Conservation (phyloP, 305 asterid species). For the Caryopteris hybrid region DNA sequence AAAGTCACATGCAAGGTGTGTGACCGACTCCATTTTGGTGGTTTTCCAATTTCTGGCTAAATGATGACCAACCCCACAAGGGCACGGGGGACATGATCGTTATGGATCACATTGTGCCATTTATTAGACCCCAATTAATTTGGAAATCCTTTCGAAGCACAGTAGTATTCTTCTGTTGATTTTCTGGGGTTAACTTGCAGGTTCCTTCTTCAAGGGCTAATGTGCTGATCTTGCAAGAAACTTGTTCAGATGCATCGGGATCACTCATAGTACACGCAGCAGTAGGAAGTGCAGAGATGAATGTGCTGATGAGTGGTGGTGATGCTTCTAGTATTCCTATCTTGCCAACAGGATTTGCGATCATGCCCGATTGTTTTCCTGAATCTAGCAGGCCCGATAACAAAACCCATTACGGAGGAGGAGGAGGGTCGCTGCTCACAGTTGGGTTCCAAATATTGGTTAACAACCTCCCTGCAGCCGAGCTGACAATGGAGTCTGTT, state of each 20-base stretch:
- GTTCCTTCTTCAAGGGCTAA: constrained; percentile 18
- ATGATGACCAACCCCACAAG: too few relatives aligned
- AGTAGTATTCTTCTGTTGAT: too few relatives aligned
- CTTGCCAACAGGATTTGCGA: constrained; percentile 73
- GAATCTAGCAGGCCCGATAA: constrained; percentile 17
- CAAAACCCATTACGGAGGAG: neutral
- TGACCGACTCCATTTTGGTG: too few relatives aligned
- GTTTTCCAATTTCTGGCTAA: too few relatives aligned
- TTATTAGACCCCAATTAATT: too few relatives aligned
- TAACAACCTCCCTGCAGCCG: constrained; percentile 43
- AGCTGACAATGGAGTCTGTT: constrained; percentile 57
- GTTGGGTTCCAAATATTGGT: constrained; percentile 71
- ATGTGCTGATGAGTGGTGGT: constrained; percentile 51
- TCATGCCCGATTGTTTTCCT: constrained; percentile 48
- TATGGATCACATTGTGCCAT: too few relatives aligned
- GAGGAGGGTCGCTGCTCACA: constrained; percentile 58
- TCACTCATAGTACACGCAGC: constrained; percentile 63
- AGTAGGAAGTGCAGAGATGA: constrained; percentile 42
- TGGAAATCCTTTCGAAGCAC: too few relatives aligned
- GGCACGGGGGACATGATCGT: too few relatives aligned
- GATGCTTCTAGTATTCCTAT: constrained; percentile 53
- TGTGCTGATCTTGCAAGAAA: constrained; percentile 67
- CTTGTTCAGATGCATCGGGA: constrained; percentile 45
- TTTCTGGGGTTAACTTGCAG: constrained; percentile 30
- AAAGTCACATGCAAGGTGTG: too few relatives aligned